Evolutionary conservation across 768 basidiomycete genomes (phyloP), one percentile per base, ranked within the genome.

Genomic region (Rhizopogon rudus): DNA sequence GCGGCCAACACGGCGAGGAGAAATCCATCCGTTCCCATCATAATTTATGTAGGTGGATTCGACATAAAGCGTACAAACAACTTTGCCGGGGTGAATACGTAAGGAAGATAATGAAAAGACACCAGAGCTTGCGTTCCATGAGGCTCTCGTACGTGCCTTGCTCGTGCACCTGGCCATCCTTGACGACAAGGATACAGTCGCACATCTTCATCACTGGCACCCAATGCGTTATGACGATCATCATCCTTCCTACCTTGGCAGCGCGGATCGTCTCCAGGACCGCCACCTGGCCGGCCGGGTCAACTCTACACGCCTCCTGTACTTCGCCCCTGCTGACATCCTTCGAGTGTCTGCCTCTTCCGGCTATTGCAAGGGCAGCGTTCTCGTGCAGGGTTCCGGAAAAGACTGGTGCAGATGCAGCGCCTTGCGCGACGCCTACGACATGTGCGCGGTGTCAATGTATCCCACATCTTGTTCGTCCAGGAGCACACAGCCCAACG

Each of bases 41-140:
- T 96, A 97, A 72, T 97, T 98, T 60, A 99, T 91, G 67, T 95
- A 98, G 1, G 88, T 91, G 29, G 91, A 84, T 61, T 99, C 97
- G 61, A 98, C 79, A 65, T 98, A 98, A n/a, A 98, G 78, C 29
- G 88, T 88, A 93, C 94, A 99, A 0, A 77, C 93, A 0, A 91
- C 80, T 66, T 88, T 91, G 3, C 84, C 85, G 0, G 82, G 80
- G 14, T 88, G 79, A 55, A 99, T 97, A 66, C 86, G 87, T 3
- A 98, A 81, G 3, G 84, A 81, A 2, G 77, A 68, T 2, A 86
- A 78, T 0, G 88, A 75, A 8, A 98, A 59, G 13, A 87, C 65
- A 20, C 77, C 78, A 14, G 91, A 84, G 17, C 53, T 77, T 79
- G 58, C 71, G 75, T 61, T 77, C 76, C 70, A 93, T 76, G 56